These are phyloP conservation scores for Diaporthe nobilis DNA, from an alignment of 2,329 filamentous ascomycete genomes.

Conservation along the genomic window DNA sequence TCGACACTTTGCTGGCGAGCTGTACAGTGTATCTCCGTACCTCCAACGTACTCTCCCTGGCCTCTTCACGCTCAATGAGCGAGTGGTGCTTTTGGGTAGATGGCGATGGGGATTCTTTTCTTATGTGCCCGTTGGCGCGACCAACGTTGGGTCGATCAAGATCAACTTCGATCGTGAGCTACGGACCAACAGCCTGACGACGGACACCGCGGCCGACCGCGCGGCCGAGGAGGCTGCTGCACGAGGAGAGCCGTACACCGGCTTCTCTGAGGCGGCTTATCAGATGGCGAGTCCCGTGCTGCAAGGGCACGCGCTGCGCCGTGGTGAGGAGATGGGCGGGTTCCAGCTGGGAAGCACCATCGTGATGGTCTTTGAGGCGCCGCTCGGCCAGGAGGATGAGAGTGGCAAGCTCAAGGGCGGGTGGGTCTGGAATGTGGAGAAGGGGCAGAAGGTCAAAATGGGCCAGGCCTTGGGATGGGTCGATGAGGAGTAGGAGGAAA, in stretches of 20 bases:
- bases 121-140: conserved; percentile 95
- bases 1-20: conserved; percentile 96
- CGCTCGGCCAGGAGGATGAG: conserved; percentile 72
- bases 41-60: conserved; percentile 92
- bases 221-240: conserved; percentile 84
- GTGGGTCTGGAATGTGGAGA: conserved; percentile 89
- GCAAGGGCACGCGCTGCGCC: conserved; percentile 84
- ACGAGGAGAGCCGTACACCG: conserved; percentile 86
- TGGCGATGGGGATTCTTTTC: conserved; percentile 99
- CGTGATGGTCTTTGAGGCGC: conserved; percentile 96
- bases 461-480: conserved; percentile 88
- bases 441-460: conserved; percentile 90
- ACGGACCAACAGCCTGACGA: conserved; percentile 91
- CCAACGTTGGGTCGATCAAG: conserved; percentile 96
- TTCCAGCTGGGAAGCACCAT: conserved; percentile 97
- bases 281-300: conserved; percentile 81
- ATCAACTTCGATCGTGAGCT: conserved; percentile 97
- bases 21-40: conserved; percentile 96
- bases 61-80: conserved; percentile 96
- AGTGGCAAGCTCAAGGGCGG: conserved; percentile 70
- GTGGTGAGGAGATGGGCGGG: conserved; percentile 97
- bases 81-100: conserved; percentile 90
- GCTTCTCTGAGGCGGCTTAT: conserved; percentile 94
- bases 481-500: conserved; percentile 50
- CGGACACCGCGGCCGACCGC: conserved; percentile 90